These are phyloP conservation scores for Tolypocladium ophioglossoides DNA, from an alignment of 2,329 filamentous ascomycete genomes.

Conservation along the genomic window DNA sequence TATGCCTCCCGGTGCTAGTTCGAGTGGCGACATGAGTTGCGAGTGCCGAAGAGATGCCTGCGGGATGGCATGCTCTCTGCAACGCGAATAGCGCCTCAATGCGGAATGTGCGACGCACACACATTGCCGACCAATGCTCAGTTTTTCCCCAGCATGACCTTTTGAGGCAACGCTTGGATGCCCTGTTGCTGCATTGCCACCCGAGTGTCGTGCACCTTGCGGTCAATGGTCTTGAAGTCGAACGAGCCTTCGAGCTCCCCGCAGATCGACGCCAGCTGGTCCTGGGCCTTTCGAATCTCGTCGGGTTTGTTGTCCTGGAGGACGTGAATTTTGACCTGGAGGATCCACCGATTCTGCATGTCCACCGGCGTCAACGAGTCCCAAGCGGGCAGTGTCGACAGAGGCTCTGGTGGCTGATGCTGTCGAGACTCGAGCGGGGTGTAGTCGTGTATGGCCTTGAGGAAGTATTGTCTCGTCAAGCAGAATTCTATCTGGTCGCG, in stretches of 20 bases:
- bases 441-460: constrained; percentile 20
- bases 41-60: background rate
- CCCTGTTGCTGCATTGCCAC: constrained; percentile 26
- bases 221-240: constrained; percentile 39
- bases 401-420: constrained; percentile 7
- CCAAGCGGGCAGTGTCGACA: constrained; percentile 31
- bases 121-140: constrained; percentile 3
- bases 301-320: constrained; percentile 47
- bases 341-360: constrained; percentile 39
- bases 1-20: too few relatives aligned
- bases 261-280: constrained; percentile 35
- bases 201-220: constrained; percentile 42
- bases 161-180: constrained; percentile 27
- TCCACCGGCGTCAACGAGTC: constrained; percentile 37
- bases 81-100: background rate
- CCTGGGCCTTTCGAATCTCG: constrained; percentile 43
- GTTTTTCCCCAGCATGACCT: constrained; percentile 22
- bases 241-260: constrained; percentile 41
- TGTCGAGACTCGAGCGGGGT: constrained; percentile 18
- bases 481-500: constrained; percentile 43
- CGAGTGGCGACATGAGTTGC: background rate
- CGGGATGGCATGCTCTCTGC: background rate
- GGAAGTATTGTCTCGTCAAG: constrained; percentile 36
- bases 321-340: constrained; percentile 43
- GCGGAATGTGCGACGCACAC: background rate